Evolutionary conservation across 2,329 filamentous ascomycete species (phyloP), one percentile per base, ranked within the genome.

Genomic region (Penicillium brasilianum): DNA sequence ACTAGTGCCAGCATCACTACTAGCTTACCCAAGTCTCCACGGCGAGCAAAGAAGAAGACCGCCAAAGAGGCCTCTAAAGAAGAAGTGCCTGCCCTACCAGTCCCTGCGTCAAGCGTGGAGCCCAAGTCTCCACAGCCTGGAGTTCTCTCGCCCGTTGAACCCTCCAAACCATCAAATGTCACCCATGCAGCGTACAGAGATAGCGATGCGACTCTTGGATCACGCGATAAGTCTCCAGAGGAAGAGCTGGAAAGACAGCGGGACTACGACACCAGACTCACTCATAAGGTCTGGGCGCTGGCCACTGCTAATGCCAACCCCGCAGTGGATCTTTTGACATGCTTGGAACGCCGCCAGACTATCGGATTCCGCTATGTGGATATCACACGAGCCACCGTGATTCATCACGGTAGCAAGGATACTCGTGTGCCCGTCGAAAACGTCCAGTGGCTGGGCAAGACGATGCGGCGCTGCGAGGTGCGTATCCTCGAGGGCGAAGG

Each of bases 291-390:
- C 67, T 99, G 95, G 95, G 90, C 94, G 61, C 84, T 96, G 18
- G 93, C 95, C 1, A 98, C 94, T 0, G 90, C 89, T 0, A 90
- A 93, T 53, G 93, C 93, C 1, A 98, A 99, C 73, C 95, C 95
- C 0, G 94, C 95, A 0, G 92, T 96, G 0, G 95, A 99, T 76
- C 81, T 99, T 18, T 82, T 99, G 0, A 91, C 97, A 6, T 99
- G 95, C 73, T 83, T 99, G 1, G 95, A 99, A 77, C 88, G 95
- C 22, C 87, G 91, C 30, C 92, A 96, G 70, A 88, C 91, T 0
- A 97, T 99, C 69, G 95, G 95, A 0, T 99, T 99, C 80, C 88
- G 93, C 53, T 99, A 99, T 73, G 94, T 97, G 18, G 95, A 99
- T 74, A 97, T 99, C 67, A 96, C 90, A 6, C 87, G 93, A 9